Evolutionary conservation across 2,329 filamentous ascomycete species (phyloP), one percentile per base, ranked within the genome.

Genomic region (Ophiocordyceps polyrhachis-furcata): DNA sequence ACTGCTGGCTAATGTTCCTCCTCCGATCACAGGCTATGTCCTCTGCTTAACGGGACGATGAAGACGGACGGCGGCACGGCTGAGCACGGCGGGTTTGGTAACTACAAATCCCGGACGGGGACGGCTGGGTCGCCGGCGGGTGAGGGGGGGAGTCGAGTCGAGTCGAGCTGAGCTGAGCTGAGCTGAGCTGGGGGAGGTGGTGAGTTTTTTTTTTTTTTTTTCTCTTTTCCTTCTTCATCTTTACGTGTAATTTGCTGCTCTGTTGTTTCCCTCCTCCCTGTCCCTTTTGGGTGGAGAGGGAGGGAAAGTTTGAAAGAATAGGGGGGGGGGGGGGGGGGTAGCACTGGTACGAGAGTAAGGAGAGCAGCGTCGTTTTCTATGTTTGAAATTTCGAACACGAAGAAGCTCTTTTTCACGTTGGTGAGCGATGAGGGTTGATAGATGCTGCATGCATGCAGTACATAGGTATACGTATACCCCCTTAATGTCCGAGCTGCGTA

Each of bases 31-130:
- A 86, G 80, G 61, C 73, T 88, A 55, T 93, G 85, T 60, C 85
- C 85, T 42, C 69, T 91, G 60, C 79, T 93, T 49, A 93, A 93
- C 58, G 85, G 86, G 44, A 84, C 82, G 29, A 82, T 82, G 67
- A 81, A 82, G 51, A 64, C 67, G 37, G 71, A 74, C 52, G 71
- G 71, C 49, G 65, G 66, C 46, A 63, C 65, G n/a, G 64, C 65
- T 35, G 73, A 76, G 49, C 68, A 76, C 48, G 70, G 72, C 45
- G 71, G 73, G 7, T 78, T 78, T 58, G 74, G 74, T 47, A 69
- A 71, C 45, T 73, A 71, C 58, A 65, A 62, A 43, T 64, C 66
- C 17, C 61, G 62, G 7, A 44, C 55, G 11, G 55, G 50, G 25
- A 52, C 50, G 42, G 59, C 59, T 45, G 59, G 57, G 44, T 64